phyloP scores from a whole-genome alignment of 2,329 filamentous ascomycete genomes.

The Gyromitra esculenta region DNA sequence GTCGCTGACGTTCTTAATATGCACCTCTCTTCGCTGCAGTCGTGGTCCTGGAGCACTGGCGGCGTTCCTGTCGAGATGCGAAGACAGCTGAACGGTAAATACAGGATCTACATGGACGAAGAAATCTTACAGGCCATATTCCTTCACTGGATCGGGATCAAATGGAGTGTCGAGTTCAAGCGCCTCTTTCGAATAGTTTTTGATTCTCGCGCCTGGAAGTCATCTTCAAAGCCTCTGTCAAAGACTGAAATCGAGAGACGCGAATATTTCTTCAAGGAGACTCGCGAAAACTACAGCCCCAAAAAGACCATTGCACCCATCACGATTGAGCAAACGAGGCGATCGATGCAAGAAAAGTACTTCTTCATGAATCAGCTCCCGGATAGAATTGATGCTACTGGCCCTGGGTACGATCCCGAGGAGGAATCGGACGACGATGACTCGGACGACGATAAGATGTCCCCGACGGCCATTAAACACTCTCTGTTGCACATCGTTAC shows the following conservation, averaged over 20 bases:
- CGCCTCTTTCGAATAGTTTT: conserved; percentile 10
- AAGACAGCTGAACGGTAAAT: conserved; percentile 68
- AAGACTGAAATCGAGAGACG: conserved; percentile 26
- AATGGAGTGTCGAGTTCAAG: conserved; percentile 63
- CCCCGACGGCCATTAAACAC: conserved; percentile 66
- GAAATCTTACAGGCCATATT: conserved; percentile 69
- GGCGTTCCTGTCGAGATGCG: conserved; percentile 64
- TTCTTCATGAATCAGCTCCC: conserved; percentile 70
- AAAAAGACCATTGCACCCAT: background rate
- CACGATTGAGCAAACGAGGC: conserved; percentile 59
- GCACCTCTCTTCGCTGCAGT: conserved; percentile 65
- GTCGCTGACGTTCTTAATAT: conserved; percentile 69
- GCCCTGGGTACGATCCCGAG: conserved; percentile 58
- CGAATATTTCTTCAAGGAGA: conserved; percentile 19
- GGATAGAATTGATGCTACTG: conserved; percentile 59
- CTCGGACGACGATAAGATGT: conserved; percentile 59
- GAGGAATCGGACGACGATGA: conserved; percentile 57
- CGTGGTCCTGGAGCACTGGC: conserved; percentile 65
- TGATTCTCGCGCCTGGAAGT: conserved; percentile 40
- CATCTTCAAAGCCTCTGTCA: conserved; percentile 12
- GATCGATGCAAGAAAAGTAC: conserved; percentile 60
- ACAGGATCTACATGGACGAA: conserved; percentile 70
- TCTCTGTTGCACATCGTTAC: conserved; percentile 68
- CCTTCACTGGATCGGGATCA: conserved; percentile 67
- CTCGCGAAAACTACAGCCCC: background rate